A percentile compares a stretch with the other conserved stretches of the same genome.
Conservation (phyloP, 768 basidiomycete species). For the Leccinum rimulosum region DNA sequence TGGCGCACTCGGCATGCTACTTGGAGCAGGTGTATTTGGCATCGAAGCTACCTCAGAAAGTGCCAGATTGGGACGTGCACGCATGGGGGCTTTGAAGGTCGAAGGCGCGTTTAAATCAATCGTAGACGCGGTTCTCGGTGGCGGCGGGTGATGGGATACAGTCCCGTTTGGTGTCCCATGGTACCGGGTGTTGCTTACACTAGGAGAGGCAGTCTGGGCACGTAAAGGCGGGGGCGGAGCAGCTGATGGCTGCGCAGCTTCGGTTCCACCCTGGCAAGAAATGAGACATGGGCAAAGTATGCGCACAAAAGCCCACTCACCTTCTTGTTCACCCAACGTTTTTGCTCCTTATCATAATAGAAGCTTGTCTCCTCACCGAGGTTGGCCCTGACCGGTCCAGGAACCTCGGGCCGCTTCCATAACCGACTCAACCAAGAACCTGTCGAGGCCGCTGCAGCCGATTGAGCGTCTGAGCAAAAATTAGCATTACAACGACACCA, state of each 20-base stretch:
- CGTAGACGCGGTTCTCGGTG: slow-evolving; percentile 57
- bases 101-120: slow-evolving; percentile 57
- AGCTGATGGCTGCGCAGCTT: slow-evolving; percentile 48
- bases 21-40: slow-evolving; percentile 30
- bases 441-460: slow-evolving; percentile 31
- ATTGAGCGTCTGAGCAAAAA: slow-evolving; percentile 4
- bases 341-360: slow-evolving; percentile 92
- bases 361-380: slow-evolving; percentile 89
- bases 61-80: slow-evolving; percentile 64
- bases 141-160: slow-evolving; percentile 16
- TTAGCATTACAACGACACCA: background rate
- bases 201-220: slow-evolving; percentile 84
- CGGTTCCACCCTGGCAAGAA: slow-evolving; percentile 48
- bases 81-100: slow-evolving; percentile 49
- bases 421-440: slow-evolving; percentile 81
- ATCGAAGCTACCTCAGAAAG: slow-evolving; percentile 43
- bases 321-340: slow-evolving; percentile 95
- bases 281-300: background rate
- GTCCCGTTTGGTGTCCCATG: slow-evolving; percentile 29
- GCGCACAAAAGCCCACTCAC: slow-evolving; percentile 37
- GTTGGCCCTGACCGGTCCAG: slow-evolving; percentile 84
- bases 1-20: slow-evolving; percentile 25
- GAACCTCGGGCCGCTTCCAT: slow-evolving; percentile 67
- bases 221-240: slow-evolving; percentile 79
- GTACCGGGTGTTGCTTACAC: slow-evolving; percentile 39